These are phyloP conservation scores for Mortierella sp. DNA, from an alignment of 371 early-diverging fungal species.

Conservation along the genomic window DNA sequence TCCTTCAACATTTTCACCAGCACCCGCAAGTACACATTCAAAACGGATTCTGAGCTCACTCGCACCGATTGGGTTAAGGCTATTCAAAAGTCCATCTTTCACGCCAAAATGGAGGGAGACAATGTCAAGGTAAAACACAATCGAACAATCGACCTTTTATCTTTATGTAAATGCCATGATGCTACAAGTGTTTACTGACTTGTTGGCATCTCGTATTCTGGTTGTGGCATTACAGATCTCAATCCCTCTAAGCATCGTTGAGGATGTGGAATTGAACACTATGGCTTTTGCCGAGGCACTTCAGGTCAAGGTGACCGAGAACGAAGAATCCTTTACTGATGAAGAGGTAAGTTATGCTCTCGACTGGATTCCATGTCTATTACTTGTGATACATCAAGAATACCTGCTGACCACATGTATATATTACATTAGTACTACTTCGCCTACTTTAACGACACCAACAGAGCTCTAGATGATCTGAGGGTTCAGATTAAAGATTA, in stretches of 20 bases:
- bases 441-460: slow-evolving; percentile 73
- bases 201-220: slow-evolving; percentile 46
- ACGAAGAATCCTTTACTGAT: slow-evolving; percentile 69
- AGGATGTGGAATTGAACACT: slow-evolving; percentile 72
- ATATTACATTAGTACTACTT: slow-evolving; percentile 73
- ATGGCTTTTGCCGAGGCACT: slow-evolving; percentile 73
- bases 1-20: slow-evolving; percentile 52
- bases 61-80: slow-evolving; percentile 60
- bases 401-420: neutral
- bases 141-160: no score
- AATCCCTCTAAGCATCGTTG: slow-evolving; percentile 68
- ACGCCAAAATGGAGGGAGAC: slow-evolving; percentile 72
- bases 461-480: slow-evolving; percentile 57
- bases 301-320: slow-evolving; percentile 70
- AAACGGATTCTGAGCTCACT: slow-evolving; percentile 61
- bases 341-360: slow-evolving; percentile 67
- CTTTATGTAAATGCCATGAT: neutral
- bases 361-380: neutral
- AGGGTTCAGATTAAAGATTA: slow-evolving; percentile 54
- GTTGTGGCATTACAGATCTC: slow-evolving; percentile 61
- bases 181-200: neutral
- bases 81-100: slow-evolving; percentile 74
- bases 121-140: slow-evolving; percentile 63
- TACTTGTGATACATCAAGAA: no score
- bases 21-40: slow-evolving; percentile 66